phyloP scores from a whole-genome alignment of 768 basidiomycete species.

The Lactarius trivialis region DNA sequence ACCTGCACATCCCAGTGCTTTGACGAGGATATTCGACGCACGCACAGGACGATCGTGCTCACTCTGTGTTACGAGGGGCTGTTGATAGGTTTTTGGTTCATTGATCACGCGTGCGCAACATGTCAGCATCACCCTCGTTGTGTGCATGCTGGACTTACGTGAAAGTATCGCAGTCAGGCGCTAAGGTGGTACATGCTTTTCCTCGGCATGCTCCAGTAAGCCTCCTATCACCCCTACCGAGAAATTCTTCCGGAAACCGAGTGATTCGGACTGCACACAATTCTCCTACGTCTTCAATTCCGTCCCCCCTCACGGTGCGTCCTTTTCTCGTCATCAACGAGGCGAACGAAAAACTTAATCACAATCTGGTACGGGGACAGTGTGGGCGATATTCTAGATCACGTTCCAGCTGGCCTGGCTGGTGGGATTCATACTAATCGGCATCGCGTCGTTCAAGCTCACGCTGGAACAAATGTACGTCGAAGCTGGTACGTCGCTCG shows the following conservation, averaged over 20 bases:
- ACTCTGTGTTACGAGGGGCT: conserved; percentile 80
- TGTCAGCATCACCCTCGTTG: conserved; percentile 4
- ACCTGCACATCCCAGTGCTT: neutral
- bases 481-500: conserved; percentile 56
- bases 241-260: conserved; percentile 88
- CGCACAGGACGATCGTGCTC: conserved; percentile 70
- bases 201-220: conserved; percentile 77
- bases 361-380: conserved; percentile 32
- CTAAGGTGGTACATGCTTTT: conserved; percentile 81
- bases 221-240: conserved; percentile 48
- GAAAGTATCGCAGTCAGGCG: conserved; percentile 47
- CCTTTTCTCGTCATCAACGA: neutral
- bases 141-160: conserved; percentile 5
- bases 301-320: conserved; percentile 65
- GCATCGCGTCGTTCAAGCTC: conserved; percentile 70
- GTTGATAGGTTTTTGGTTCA: conserved; percentile 91
- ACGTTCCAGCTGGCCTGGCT: conserved; percentile 69
- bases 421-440: conserved; percentile 72
- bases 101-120: conserved; percentile 73
- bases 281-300: conserved; percentile 69
- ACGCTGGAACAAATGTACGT: conserved; percentile 55
- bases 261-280: conserved; percentile 90
- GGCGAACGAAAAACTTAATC: neutral
- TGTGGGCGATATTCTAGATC: conserved; percentile 86
- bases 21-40: neutral